phyloP scores from a whole-genome alignment of 495 filamentous ascomycete genomes.

The Daldinia bambusicola region DNA sequence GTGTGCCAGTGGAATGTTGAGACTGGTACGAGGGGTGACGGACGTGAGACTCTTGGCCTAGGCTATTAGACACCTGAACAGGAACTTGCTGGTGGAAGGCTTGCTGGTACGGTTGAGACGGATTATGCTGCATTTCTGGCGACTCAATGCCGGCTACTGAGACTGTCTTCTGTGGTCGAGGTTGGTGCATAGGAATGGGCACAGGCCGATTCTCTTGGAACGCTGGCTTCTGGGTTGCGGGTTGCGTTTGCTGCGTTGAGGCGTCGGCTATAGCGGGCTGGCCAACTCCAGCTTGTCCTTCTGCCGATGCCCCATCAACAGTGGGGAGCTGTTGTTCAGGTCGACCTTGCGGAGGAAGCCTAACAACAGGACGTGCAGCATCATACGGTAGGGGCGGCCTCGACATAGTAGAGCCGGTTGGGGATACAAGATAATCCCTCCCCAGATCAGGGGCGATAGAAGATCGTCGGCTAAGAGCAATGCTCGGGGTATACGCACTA shows the following conservation, averaged over 20 bases:
- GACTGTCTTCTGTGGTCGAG: constrained; percentile 92
- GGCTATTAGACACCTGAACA: constrained; percentile 68
- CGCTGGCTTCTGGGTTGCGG: constrained; percentile 74
- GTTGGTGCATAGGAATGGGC: constrained; percentile 92
- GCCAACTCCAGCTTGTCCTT: constrained; percentile 18
- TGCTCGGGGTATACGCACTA: constrained; percentile 87
- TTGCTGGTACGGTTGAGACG: constrained; percentile 73
- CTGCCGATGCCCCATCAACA: constrained; percentile 39
- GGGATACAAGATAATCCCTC: constrained; percentile 78
- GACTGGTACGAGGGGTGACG: constrained; percentile 79
- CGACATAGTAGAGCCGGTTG: constrained; percentile 79
- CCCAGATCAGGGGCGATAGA: constrained; percentile 81
- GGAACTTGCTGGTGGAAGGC: constrained; percentile 95
- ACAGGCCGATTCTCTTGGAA: constrained; percentile 81
- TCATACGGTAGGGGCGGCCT: constrained; percentile 71
- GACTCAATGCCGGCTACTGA: constrained; percentile 95
- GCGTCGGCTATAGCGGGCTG: constrained; percentile 60
- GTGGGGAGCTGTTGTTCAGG: constrained; percentile 47
- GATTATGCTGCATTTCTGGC: constrained; percentile 75
- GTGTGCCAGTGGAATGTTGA: constrained; percentile 82
- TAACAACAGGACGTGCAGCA: constrained; percentile 78
- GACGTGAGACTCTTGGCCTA: constrained; percentile 69
- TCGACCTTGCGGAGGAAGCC: constrained; percentile 76
- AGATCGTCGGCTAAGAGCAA: constrained; percentile 90
- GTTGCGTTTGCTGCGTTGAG: constrained; percentile 66